Evolutionary conservation across 148 eudicot species (phyloP).

Genomic region (Amaranthus hypochondriacus): DNA sequence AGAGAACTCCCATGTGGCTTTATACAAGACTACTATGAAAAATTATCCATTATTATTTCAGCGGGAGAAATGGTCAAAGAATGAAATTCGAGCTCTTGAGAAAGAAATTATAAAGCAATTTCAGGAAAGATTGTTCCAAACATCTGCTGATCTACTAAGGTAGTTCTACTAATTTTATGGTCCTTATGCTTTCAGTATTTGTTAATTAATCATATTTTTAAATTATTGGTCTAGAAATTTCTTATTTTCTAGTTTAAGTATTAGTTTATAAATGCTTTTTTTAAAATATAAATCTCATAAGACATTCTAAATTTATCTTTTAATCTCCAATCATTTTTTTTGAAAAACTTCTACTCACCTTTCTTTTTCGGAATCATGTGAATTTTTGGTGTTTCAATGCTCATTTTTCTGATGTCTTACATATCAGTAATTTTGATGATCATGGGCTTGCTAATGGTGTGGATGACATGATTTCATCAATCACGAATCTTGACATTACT

Average conservation of each 20-base stretch:
- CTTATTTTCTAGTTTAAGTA: not conserved
- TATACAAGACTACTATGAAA: conserved; percentile 45
- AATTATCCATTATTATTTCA: conserved; percentile 45
- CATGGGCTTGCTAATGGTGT: conserved; percentile 31
- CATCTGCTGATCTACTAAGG: conserved; percentile 45
- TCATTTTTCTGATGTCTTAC: not conserved
- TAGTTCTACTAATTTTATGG: conserved; percentile 3
- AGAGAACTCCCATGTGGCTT: conserved; percentile 70
- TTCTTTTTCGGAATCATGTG: not conserved
- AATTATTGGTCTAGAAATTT: not conserved
- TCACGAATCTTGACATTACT: conserved; percentile 50
- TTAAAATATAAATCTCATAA: not conserved
- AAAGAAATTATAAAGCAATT: conserved; percentile 77
- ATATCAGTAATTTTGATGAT: conserved; percentile 43
- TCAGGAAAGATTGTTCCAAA: conserved; percentile 52
- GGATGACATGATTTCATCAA: conserved; percentile 46
- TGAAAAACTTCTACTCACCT: not conserved
- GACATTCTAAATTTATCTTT: not conserved
- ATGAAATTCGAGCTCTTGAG: conserved; percentile 51
- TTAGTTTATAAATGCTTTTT: not conserved
- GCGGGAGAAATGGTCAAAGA: conserved; percentile 58
- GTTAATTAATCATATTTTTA: not conserved
- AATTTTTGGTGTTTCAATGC: not conserved
- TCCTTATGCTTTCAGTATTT: not conserved
- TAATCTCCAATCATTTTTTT: not conserved